A percentile compares a stretch with the other conserved stretches of the same genome.
Conservation (phyloP, 805 yeast species). For the Tetrapisispora namnaoensis region DNA sequence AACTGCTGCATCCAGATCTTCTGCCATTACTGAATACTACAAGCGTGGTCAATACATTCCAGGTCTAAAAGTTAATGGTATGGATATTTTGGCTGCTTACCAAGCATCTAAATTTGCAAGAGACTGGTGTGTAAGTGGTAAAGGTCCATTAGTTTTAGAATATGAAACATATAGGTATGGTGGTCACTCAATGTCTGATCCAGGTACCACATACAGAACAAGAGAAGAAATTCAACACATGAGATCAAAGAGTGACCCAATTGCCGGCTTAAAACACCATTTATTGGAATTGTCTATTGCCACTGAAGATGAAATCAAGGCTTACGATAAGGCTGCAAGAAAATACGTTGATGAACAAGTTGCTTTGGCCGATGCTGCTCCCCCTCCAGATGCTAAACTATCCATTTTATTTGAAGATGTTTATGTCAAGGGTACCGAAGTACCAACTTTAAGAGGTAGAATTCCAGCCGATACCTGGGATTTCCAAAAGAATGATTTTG, state of each 20-base stretch:
- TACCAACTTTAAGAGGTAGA: conserved; percentile 91
- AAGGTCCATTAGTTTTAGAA: conserved; percentile 93
- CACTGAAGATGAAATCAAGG: conserved; percentile 88
- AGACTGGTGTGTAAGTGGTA: conserved; percentile 88
- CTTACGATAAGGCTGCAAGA: conserved; percentile 94
- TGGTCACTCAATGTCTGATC: conserved; percentile 99
- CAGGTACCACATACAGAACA: conserved; percentile 99
- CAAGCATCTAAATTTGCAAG: conserved; percentile 95
- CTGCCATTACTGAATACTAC: conserved; percentile 93
- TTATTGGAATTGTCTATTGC: conserved; percentile 77
- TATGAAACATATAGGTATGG: conserved; percentile 99
- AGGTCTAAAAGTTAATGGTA: conserved; percentile 96
- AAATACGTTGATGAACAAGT: conserved; percentile 90
- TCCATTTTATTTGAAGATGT: conserved; percentile 94
- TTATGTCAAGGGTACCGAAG: conserved; percentile 89
- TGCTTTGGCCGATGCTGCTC: conserved; percentile 84
- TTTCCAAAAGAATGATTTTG: conserved; percentile 43
- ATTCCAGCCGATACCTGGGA: conserved; percentile 92
- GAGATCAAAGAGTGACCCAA: conserved; percentile 98
- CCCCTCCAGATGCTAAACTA: conserved; percentile 93
- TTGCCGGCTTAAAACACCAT: conserved; percentile 87
- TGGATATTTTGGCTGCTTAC: conserved; percentile 92
- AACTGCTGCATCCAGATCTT: conserved; percentile 92
- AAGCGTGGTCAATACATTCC: conserved; percentile 99
- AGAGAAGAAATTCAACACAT: conserved; percentile 99